Evolutionary conservation across 495 filamentous ascomycete species (phyloP), one percentile per base, ranked within the genome.

Genomic region (Sphaerosporella brunnea): DNA sequence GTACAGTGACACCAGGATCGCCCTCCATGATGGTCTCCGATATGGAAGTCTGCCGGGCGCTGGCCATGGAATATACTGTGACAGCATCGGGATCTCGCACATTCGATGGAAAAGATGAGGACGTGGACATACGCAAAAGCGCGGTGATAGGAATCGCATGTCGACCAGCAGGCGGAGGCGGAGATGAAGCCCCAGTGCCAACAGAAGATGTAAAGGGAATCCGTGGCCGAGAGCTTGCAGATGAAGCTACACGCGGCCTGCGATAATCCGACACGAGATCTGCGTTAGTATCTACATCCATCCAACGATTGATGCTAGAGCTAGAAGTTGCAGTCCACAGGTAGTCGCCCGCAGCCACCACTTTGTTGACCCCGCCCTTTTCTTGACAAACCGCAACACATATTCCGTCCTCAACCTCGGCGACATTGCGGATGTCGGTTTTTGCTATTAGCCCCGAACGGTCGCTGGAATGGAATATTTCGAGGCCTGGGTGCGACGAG

Each of bases 241-340:
- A 58, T 41, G 51, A 55, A 40, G 51, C 46, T 30, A 55, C 11
- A 16, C 59, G 53, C 21, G 56, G 39, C 19, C 57, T 59, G 35
- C 53, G 48, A 18, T 32, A 36, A 18, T 50, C 49, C 19, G 48
- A 45, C 20, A 76, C 68, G 13, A 46, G 11, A 8, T 68, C 71
- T 0, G 66, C 66, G 11, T 76, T 74, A 2, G 81, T 90, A 53
- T 94, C 83, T 15, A 93, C 74, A 63, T 94, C 80, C 28, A 67
- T 69, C 92, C 92, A 97, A 24, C 92, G 73, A 62, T 96, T 93
- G 62, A 97, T 93, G 36, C 84, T 93, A 4, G 92, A 93, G 51
- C 81, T 82, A 15, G 84, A 80, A 0, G 90, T 96, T 23, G 90
- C 84, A 1, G 86, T 92, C 90, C 90, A 97, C 42, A 97, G 78